Base-by-base conservation (phyloP, 306 rosid genomes). In the Bauhinia variegata region DNA sequence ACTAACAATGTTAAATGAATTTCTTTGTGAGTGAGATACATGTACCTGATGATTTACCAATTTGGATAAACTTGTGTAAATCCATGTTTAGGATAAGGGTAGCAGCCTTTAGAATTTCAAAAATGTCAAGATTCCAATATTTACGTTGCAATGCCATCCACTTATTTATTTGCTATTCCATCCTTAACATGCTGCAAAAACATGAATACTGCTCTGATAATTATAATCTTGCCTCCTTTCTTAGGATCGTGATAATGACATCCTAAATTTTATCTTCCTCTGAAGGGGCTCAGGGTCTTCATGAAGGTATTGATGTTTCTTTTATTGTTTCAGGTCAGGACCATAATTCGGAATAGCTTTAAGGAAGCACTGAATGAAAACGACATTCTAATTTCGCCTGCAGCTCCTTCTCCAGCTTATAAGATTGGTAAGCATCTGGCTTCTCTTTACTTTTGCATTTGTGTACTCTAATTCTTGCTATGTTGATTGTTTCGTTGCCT, bases 311-410 rank as follows among this genome's bases (percentile, higher is more conserved):
- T 80, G 60, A 69, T 67, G 23, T 55, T 57, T 70, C 44, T 58
- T 12, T 36, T 64, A 61, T 60, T 81, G 66, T 60, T 76, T 68
- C 81, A 93, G 99, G 99, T 93, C 69, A 93, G 99, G 82, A 93
- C 97, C 62, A 80, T 93, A 46, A 88, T 93, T 11, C 87, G 46
- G 79, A 90, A 84, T 78, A 83, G 99, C 85, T 93, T 93, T 79
- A 93, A 75, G 84, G 81, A 82, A 54, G 97, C 96, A 60, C 80
- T 93, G 34, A 88, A 71, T 70, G 85, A 84, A 80, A 68, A 89
- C 75, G 99, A 93, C 81, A 85, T 93, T 71, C 71, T 93, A 74
- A 86, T 93, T 75, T 93, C 97, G 79, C 99, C 99, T 34, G 97
- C 95, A 57, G 88, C 99, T 65, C 97, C 99, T 37, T 84, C 99